Evolutionary conservation across 768 basidiomycete species (phyloP), one percentile per base, ranked within the genome.

Genomic region (Rickenella mellea): DNA sequence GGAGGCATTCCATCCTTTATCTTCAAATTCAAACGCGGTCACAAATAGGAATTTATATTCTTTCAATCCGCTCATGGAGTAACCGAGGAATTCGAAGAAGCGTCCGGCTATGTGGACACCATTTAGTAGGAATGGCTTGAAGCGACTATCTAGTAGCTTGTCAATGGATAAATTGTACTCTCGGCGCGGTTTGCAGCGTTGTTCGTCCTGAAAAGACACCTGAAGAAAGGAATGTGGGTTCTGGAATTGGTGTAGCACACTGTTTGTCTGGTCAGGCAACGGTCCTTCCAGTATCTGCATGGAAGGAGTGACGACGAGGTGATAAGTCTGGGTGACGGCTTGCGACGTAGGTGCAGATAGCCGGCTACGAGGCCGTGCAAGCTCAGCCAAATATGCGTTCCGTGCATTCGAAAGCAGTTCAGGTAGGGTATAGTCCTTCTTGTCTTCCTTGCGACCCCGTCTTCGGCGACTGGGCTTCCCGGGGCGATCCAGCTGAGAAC

Each of bases 1-100:
- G 8, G 42, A 2, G 2, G 63, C 61, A 37, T 60, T 41, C 46
- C n/a, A n/a, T n/a, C n/a, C n/a, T n/a, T n/a, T n/a, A n/a, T n/a
- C n/a, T n/a, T n/a, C n/a, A n/a, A n/a, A n/a, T n/a, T n/a, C n/a
- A 42, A 76, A 76, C 0, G 66, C 63, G 6, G 62, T 59, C 19
- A 74, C 68, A 44, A 76, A 76, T 55, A 65, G 67, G 37, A 74
- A 59, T 0, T 68, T 67, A 40, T 75, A 70, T 31, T 71, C 62
- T 45, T 64, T 65, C 41, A 75, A 55, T 3, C 73, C 73, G 39
- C 70, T 72, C 64, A 70, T 71, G 2, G 72, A 74, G 43, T 75
- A 75, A 4, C 69, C 74, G 20, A 76, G 51, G 51, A 75, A 65
- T 2, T 70, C 45, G 47, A 65, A 75, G 0, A 47, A 45, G 24